These are phyloP conservation scores for Potentilla sterilis DNA, from an alignment of 306 rosid genomes.

Conservation along the genomic window DNA sequence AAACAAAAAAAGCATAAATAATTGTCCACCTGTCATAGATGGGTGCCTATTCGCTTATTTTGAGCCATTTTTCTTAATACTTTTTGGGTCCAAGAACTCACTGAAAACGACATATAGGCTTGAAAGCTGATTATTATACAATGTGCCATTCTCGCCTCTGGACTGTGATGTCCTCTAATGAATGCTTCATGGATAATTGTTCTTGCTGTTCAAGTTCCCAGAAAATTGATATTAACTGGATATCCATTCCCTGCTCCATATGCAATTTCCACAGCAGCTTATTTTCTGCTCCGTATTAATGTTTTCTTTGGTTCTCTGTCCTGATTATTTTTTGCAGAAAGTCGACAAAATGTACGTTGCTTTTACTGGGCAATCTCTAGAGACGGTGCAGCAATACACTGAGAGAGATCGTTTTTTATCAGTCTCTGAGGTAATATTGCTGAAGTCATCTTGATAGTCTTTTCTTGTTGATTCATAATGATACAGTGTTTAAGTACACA, in stretches of 20 bases:
- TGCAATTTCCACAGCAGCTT: background rate
- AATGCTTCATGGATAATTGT: background rate
- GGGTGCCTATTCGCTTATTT: background rate
- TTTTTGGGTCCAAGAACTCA: background rate
- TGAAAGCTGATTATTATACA: background rate
- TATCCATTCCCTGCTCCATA: background rate
- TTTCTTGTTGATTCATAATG: background rate
- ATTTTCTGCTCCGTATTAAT: conserved; percentile 2
- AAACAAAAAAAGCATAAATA: background rate
- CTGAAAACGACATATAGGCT: background rate
- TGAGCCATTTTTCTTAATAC: background rate
- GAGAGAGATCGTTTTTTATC: conserved; percentile 92
- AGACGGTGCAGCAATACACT: conserved; percentile 83
- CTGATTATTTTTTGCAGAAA: conserved; percentile 56
- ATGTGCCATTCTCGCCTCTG: no score
- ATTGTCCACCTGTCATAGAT: background rate
- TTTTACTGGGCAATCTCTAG: conserved; percentile 85
- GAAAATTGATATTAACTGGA: background rate
- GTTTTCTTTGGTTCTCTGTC: conserved; percentile 15
- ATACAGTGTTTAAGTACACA: background rate
- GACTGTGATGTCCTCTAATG: background rate
- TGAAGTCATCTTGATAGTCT: background rate
- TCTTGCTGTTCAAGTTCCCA: conserved; percentile 1
- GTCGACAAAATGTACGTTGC: conserved; percentile 82
- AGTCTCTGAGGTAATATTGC: conserved; percentile 66